phyloP scores from a whole-genome alignment of 2,329 filamentous ascomycete genomes.

The Talaromyces sp. region DNA sequence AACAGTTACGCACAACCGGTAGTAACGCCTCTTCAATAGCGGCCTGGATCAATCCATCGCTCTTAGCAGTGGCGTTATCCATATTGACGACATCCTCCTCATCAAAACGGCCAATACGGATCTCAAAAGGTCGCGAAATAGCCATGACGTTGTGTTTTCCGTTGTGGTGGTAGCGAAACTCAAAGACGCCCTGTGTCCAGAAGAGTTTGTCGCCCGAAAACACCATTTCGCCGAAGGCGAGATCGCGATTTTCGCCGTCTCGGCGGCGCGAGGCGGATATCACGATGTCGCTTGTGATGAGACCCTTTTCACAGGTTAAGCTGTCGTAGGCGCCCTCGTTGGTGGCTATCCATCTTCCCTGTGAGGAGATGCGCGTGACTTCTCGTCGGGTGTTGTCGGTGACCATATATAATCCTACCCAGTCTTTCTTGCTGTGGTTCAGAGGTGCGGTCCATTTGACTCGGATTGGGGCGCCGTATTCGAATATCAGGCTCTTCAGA shows the following conservation, averaged over 20 bases:
- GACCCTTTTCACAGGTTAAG: conserved; percentile 69
- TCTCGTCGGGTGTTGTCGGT: conserved; percentile 88
- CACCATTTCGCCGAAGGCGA: conserved; percentile 74
- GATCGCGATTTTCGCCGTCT: conserved; percentile 52
- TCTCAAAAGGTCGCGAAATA: conserved; percentile 88
- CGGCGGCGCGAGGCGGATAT: conserved; percentile 44
- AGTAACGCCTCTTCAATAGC: conserved; percentile 75
- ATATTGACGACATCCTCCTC: conserved; percentile 65
- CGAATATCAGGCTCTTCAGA: conserved; percentile 72
- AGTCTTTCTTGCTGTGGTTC: conserved; percentile 86
- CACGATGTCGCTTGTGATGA: conserved; percentile 65
- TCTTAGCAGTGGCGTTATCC: conserved; percentile 54
- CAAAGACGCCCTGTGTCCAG: conserved; percentile 95
- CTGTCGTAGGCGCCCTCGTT: conserved; percentile 74
- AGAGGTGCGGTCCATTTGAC: conserved; percentile 87
- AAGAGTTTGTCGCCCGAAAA: conserved; percentile 92
- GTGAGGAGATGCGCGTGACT: conserved; percentile 75
- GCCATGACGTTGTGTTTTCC: conserved; percentile 91
- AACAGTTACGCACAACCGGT: conserved; percentile 83
- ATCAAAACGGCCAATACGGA: conserved; percentile 77
- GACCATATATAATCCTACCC: conserved; percentile 95
- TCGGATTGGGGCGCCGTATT: conserved; percentile 85
- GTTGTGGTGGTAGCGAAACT: conserved; percentile 94
- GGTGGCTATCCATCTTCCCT: conserved; percentile 85
- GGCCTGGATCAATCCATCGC: conserved; percentile 40